Evolutionary conservation across 345 rosid species (phyloP).

Genomic region (Raphanus sativus): DNA sequence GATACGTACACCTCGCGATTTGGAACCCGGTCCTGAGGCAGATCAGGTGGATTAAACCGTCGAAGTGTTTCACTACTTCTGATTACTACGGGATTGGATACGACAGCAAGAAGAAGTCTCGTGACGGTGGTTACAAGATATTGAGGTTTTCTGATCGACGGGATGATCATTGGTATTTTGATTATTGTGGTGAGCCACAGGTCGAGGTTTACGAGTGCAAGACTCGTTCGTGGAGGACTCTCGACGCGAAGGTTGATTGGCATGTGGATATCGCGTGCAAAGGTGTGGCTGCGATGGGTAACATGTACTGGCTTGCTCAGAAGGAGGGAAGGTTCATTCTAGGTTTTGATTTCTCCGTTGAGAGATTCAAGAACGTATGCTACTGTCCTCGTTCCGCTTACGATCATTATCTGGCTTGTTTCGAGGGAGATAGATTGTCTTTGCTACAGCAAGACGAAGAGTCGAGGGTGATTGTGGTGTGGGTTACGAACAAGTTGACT

Average conservation of each 20-base stretch:
- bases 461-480: background rate
- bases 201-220: background rate
- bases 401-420: background rate
- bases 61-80: background rate
- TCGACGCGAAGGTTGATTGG: background rate
- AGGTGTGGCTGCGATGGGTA: background rate
- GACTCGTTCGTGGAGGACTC: background rate
- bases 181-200: background rate
- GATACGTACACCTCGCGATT: background rate
- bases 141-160: background rate
- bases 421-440: background rate
- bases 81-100: constrained; percentile 4
- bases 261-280: background rate
- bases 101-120: background rate
- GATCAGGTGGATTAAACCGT: background rate
- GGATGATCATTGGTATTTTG: background rate
- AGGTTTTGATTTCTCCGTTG: background rate
- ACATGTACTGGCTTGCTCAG: background rate
- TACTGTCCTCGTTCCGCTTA: background rate
- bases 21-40: background rate
- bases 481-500: background rate
- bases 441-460: background rate
- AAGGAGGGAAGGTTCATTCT: background rate
- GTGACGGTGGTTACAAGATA: background rate
- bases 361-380: background rate